These are phyloP conservation scores for Diutina rugosa DNA, from an alignment of 1,139 yeast species.

Conservation along the genomic window DNA sequence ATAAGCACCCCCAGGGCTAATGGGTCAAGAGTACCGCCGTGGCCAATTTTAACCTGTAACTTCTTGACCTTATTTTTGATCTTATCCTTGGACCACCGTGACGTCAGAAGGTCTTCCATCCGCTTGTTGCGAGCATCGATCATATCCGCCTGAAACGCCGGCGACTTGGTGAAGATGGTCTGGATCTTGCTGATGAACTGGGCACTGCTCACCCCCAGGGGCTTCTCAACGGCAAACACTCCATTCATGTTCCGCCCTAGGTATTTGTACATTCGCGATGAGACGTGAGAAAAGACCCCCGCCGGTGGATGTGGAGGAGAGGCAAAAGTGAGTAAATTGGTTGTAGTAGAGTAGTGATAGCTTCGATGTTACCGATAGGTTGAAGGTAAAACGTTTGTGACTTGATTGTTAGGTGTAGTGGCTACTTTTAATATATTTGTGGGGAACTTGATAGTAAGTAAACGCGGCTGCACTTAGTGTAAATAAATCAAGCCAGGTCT, in stretches of 20 bases:
- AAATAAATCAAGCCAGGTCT: too few species aligned
- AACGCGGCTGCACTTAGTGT: too few species aligned
- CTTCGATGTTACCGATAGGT: background rate
- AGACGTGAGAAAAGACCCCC: background rate
- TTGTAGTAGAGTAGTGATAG: too few species aligned
- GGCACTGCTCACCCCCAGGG: constrained; percentile 74
- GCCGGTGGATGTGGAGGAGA: background rate
- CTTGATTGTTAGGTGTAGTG: background rate
- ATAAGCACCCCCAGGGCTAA: constrained; percentile 88
- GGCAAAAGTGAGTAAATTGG: too few species aligned
- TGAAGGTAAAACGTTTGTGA: background rate
- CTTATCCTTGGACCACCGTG: constrained; percentile 31
- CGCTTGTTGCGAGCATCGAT: constrained; percentile 22
- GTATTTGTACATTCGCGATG: constrained; percentile 7
- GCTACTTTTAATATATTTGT: too few species aligned
- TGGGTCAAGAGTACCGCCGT: constrained; percentile 96
- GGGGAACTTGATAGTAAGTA: too few species aligned
- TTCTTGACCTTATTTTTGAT: constrained; percentile 31
- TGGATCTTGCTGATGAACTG: constrained; percentile 58
- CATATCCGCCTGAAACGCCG: constrained; percentile 44
- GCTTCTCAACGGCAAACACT: constrained; percentile 86
- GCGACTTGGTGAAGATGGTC: constrained; percentile 44
- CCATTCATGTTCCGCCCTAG: constrained; percentile 49
- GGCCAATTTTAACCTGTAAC: constrained; percentile 82
- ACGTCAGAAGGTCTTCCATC: constrained; percentile 25